Evolutionary conservation across 495 filamentous ascomycete species (phyloP).

Genomic region (Thermochaetoides thermophila): DNA sequence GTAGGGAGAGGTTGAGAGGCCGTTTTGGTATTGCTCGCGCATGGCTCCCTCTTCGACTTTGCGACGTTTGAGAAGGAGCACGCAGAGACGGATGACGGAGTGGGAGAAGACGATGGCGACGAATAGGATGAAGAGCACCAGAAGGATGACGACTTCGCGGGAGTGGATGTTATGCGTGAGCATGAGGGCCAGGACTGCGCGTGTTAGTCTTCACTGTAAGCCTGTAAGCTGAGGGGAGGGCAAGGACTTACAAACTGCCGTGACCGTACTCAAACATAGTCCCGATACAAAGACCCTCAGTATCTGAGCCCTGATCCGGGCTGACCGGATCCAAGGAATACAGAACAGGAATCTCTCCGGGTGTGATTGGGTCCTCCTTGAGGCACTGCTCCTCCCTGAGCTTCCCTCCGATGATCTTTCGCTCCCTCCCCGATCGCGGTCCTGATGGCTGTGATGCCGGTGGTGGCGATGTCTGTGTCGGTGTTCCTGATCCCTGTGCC

Average conservation of each 20-base stretch:
- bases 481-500: not conserved
- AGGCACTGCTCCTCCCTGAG: not conserved
- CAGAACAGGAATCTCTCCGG: conserved; percentile 34
- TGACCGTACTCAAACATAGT: conserved; percentile 35
- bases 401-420: not conserved
- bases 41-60: too few species aligned
- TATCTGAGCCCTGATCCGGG: conserved; percentile 38
- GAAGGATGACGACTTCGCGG: conserved; percentile 55
- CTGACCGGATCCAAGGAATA: conserved; percentile 38
- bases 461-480: not conserved
- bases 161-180: conserved; percentile 40
- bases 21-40: too few species aligned
- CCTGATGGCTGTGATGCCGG: not conserved
- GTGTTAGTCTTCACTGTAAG: conserved; percentile 1
- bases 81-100: conserved; percentile 55
- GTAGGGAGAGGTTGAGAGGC: too few species aligned
- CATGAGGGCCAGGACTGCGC: conserved; percentile 51
- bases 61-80: conserved; percentile 41
- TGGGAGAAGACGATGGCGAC: conserved; percentile 69
- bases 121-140: conserved; percentile 60
- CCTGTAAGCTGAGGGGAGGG: not conserved
- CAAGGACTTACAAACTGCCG: conserved; percentile 42
- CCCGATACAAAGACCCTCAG: conserved; percentile 43
- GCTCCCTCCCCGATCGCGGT: too few species aligned
- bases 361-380: conserved; percentile 6